phyloP scores from a whole-genome alignment of 768 basidiomycete genomes.

The Phylloporus sp. region DNA sequence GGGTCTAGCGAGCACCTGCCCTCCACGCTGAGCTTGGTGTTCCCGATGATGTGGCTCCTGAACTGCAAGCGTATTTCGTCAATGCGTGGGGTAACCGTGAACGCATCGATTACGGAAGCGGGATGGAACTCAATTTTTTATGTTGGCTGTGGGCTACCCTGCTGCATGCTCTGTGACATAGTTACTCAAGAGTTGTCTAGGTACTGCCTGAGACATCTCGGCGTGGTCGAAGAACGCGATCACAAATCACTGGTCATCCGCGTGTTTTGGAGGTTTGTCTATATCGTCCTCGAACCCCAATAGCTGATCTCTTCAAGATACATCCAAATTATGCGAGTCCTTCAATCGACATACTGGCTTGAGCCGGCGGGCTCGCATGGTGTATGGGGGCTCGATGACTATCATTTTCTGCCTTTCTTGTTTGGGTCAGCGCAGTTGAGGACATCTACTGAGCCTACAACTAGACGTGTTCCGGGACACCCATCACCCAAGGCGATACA shows the following conservation, averaged over 20 bases:
- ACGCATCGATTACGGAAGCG: slow-evolving; percentile 98
- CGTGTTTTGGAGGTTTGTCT: slow-evolving; percentile 81
- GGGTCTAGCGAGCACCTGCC: slow-evolving; percentile 43
- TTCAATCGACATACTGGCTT: slow-evolving; percentile 95
- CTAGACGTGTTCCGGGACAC: slow-evolving; percentile 47
- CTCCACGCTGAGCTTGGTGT: slow-evolving; percentile 64
- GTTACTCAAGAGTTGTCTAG: slow-evolving; percentile 39
- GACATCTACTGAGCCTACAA: slow-evolving; percentile 6
- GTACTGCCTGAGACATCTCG: slow-evolving; percentile 73
- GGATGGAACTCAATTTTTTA: slow-evolving; percentile 97
- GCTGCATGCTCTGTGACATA: neutral
- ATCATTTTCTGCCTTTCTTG: slow-evolving; percentile 91
- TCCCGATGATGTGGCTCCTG: slow-evolving; percentile 53
- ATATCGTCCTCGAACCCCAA: neutral
- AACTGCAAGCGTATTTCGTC: slow-evolving; percentile 76
- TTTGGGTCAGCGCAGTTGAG: slow-evolving; percentile 78
- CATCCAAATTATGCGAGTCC: slow-evolving; percentile 72
- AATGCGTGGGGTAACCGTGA: slow-evolving; percentile 91
- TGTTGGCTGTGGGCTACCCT: slow-evolving; percentile 81
- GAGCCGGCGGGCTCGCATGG: slow-evolving; percentile 99
- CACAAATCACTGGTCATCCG: slow-evolving; percentile 71
- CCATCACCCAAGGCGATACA: slow-evolving; percentile 92
- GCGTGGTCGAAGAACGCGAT: slow-evolving; percentile 60
- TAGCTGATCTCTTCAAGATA: slow-evolving; percentile 42
- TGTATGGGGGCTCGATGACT: slow-evolving; percentile 96